Conservation (phyloP, 345 rosid genomes). For the Eucalyptus decipiens region DNA sequence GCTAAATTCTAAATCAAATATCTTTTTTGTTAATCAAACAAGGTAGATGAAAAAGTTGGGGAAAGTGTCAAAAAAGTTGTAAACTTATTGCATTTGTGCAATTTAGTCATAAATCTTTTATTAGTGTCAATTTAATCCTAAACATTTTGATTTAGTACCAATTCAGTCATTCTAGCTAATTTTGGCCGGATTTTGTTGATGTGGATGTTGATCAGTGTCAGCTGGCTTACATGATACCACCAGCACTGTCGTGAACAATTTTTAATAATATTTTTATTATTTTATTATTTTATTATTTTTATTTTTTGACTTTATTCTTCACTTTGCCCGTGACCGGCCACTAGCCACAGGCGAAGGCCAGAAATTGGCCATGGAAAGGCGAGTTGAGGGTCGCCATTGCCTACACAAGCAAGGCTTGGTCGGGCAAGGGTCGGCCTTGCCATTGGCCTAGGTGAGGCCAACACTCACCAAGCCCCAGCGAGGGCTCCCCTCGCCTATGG, state of each 20-base stretch:
- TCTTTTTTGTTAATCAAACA: too few relatives aligned
- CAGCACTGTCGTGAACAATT: accelerated
- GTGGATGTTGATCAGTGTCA: accelerated
- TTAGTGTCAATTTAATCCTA: accelerated
- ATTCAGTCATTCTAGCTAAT: accelerated
- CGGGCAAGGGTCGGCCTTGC: too few relatives aligned
- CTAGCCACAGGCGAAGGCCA: accelerated
- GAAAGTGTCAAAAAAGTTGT: accelerated
- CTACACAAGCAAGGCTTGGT: accelerated
- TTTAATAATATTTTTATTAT: too few relatives aligned
- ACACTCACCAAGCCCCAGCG: accelerated
- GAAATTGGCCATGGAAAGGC: accelerated
- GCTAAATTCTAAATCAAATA: not conserved
- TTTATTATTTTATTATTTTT: too few relatives aligned
- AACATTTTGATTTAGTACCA: accelerated
- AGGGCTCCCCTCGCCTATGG: too few relatives aligned
- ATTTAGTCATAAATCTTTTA: too few relatives aligned
- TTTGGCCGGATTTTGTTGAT: accelerated
- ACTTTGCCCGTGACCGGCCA: accelerated
- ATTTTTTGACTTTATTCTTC: too few relatives aligned
- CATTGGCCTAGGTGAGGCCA: too few relatives aligned
- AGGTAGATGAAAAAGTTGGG: too few relatives aligned
- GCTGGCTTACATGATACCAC: accelerated
- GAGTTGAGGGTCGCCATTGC: too few relatives aligned
- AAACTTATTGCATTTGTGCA: too few relatives aligned